Evolutionary conservation across 192 early-diverging fungal species (phyloP), one percentile per base, ranked within the genome.

Genomic region (Mortierella hygrophila): DNA sequence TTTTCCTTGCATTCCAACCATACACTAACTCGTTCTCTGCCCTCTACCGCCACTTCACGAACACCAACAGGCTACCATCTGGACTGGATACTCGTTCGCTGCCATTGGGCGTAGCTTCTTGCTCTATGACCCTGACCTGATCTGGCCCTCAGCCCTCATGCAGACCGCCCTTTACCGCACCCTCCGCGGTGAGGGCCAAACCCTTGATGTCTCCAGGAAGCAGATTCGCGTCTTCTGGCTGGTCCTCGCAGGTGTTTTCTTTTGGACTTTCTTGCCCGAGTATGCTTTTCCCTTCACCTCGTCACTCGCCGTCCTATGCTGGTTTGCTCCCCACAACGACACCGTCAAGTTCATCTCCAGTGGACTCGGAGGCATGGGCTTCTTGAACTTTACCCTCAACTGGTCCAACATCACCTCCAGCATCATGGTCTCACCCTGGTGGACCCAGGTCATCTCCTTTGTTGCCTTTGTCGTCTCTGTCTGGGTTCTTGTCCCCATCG

Each of bases 331-430:
- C 26, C 38, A 70, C n/a, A 86, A 86, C 37, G 84, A 86, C 42
- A 82, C 73, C n/a, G 47, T 81, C 77, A 81, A 83, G 47, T 88
- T 88, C 70, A 72, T 91, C 38, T 79, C 87, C 69, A 83, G 83
- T 79, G 89, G 88, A 21, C 63, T 89, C n/a, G 82, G 89, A 5
- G 90, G 90, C 20, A 85, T 91, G 83, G 90, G 90, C 26, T 81
- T 91, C 55, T 40, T 89, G 41, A 89, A 89, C 83, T 89, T 91
- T 68, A 89, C 88, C 6, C 63, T 89, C 54, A 72, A 89, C 65
- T 91, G 90, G 90, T 88, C 82, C 29, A 86, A 88, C 44, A 78
- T 89, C 42, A 88, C 88, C 35, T 83, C 82, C 44, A 82, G 40
- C 18, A 85, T 87, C 74, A 82, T 89, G 72, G 78, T 88, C 32